Base-by-base conservation (phyloP, 2,329 filamentous ascomycete genomes). In the Curvularia sp. region DNA sequence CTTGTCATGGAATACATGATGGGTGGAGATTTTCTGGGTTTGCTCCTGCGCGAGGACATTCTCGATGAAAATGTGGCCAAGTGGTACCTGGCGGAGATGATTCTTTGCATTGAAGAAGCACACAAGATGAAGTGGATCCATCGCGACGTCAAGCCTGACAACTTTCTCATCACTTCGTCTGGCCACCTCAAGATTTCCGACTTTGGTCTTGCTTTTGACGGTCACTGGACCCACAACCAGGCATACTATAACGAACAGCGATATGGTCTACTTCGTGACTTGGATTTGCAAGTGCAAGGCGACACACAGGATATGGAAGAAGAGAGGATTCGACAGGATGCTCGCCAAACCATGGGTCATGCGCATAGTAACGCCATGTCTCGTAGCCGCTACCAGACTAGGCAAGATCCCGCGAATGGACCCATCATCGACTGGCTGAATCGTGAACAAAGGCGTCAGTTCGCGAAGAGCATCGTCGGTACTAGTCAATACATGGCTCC, bases 401-500 rank as follows among this genome's bases (percentile, higher is more conserved):
- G 69, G 47, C 64, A 66, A 28, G 66, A 73, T 18, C 62, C 61
- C 1, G 63, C 60, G 0, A 73, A 64, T 50, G 72, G 70, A 1
- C 72, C 74, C 0, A 72, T 75, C n/a, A 58, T 78, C 7, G 73
- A 79, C 54, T 81, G 77, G 73, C 71, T 80, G 20, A 80, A 82
- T 52, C 77, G 77, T 20, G 77, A 74, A 5, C 78, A 81, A 50
- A 89, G 88, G 65, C 87, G 92, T 39, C 85, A 86, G 33, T 84
- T 92, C 33, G 94, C 94, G 1, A 86, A 88, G 66, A 97, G 93
- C 46, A 88, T 97, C 1, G 94, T 98, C 10, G 94, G 94, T 2
- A 98, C 95, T 2, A 97, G 93, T 74, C 94, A 97, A 74, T 98
- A 98, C 80, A 98, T 97, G 95, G 94, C 95, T 0, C 94, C 94